Base-by-base conservation (phyloP, 1,284 basidiomycete genomes). In the Leccinum laetum region DNA sequence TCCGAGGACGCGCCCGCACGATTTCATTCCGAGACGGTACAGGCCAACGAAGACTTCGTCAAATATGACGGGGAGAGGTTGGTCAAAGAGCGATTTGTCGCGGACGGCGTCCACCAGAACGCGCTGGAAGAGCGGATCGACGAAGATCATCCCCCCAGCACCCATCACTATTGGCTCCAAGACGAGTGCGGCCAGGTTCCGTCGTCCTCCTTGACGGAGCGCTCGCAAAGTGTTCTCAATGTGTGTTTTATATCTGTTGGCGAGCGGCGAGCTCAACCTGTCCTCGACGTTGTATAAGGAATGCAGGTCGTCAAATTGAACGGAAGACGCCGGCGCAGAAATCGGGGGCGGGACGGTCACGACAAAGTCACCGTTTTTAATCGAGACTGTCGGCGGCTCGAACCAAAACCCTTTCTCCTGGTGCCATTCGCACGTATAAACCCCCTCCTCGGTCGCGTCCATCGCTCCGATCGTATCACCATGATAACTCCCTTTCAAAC, bases 381-480 rank as follows among this genome's bases (percentile, higher is more conserved):
- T 85, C 2, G 85, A 82, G 18, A 98, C 82, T 3, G 86, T 88
- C 0, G 97, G 96, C 5, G 96, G 89, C 9, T 96, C 94, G 70
- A 99, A 87, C 97, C 97, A 99, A 73, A 88, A 90, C 0, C 97
- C 97, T 73, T 95, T 90, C 3, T 94, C 91, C 58, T 91, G 83
- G 76, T 99, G 96, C 97, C 97, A 99, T 77, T 99, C 95, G 66
- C 96, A 98, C 18, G 93, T 96, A 78, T 93, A 99, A 1, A 97
- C 91, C 13, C 93, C 93, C 72, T 95, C 93, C 69, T 91, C 89
- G 70, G 91, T 93, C 4, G 97, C 97, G 70, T 99, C 95, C 97
- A 99, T 99, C 1, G 92, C 91, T 1, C 97, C 97, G 70, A 99
- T 98, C 18, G 97, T 99, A 77, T 99, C 97, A 6, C 97, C 97